phyloP scores from a whole-genome alignment of 441 rosid genomes.

The Aquilaria agallochum region DNA sequence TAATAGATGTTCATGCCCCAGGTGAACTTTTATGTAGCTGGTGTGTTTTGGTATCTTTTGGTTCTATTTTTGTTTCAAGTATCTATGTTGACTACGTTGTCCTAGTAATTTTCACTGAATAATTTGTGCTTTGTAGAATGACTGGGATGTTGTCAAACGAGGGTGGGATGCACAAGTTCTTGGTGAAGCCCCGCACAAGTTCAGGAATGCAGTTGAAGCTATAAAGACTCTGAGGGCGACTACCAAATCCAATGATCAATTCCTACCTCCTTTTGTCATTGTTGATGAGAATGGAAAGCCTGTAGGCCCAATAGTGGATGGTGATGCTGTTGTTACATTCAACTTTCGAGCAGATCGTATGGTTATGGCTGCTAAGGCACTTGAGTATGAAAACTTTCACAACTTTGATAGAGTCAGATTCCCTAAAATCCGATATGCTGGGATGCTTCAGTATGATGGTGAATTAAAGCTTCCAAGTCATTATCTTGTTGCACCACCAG shows the following conservation, averaged over 20 bases:
- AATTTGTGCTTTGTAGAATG: constrained; percentile 49
- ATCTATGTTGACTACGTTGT: neutral
- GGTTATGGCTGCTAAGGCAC: constrained; percentile 94
- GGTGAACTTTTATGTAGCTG: too few species aligned
- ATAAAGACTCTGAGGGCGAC: constrained; percentile 70
- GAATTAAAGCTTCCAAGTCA: constrained; percentile 86
- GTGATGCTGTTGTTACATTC: constrained; percentile 93
- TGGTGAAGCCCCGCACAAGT: constrained; percentile 96
- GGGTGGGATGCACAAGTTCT: constrained; percentile 99
- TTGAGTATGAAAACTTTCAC: constrained; percentile 82
- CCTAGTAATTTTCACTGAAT: neutral
- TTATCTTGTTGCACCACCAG: constrained; percentile 95
- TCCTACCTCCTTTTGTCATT: constrained; percentile 87
- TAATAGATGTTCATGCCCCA: too few species aligned
- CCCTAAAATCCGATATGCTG: constrained; percentile 88
- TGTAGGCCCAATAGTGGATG: constrained; percentile 91
- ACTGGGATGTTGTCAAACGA: constrained; percentile 88
- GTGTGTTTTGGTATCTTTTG: too few species aligned
- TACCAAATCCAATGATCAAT: constrained; percentile 81
- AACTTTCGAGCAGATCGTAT: constrained; percentile 98
- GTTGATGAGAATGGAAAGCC: constrained; percentile 78
- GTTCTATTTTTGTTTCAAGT: too few species aligned
- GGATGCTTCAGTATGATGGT: constrained; percentile 98
- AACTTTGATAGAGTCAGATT: constrained; percentile 84
- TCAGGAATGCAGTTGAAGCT: constrained; percentile 81